Percentiles rank a stretch among this genome's conserved stretches.
These are phyloP conservation scores for Fusarium tuaranense DNA, from an alignment of 2,329 filamentous ascomycete genomes.

Conservation along the genomic window DNA sequence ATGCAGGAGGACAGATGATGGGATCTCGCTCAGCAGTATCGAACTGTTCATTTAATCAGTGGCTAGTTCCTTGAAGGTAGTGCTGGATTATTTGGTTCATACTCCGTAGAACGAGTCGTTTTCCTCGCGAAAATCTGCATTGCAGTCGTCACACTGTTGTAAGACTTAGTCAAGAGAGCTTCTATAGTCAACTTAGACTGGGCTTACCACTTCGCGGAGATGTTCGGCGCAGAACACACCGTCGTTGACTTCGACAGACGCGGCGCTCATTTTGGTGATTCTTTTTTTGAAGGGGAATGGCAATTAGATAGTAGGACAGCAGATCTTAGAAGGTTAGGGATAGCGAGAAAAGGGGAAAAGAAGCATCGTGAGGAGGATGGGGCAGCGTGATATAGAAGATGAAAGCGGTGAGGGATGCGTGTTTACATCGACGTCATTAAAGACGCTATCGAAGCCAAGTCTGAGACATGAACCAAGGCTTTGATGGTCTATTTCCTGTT, in stretches of 20 bases:
- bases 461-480: neutral
- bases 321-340: neutral
- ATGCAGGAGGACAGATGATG: neutral
- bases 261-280: neutral
- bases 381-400: neutral
- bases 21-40: neutral
- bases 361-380: neutral
- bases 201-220: neutral
- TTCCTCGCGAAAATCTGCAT: neutral
- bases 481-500: neutral
- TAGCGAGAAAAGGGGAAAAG: neutral
- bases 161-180: neutral
- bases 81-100: neutral
- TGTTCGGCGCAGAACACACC: neutral
- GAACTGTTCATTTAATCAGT: neutral
- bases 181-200: rapidly evolving
- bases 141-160: neutral
- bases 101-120: neutral
- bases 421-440: neutral
- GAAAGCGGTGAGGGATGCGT: neutral
- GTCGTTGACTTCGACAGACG: neutral
- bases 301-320: neutral
- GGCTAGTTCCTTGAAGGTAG: neutral
- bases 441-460: neutral
- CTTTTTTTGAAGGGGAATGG: neutral